These are phyloP conservation scores for Backusella liffmaniae DNA, from an alignment of 192 early-diverging fungal genomes.

Conservation along the genomic window DNA sequence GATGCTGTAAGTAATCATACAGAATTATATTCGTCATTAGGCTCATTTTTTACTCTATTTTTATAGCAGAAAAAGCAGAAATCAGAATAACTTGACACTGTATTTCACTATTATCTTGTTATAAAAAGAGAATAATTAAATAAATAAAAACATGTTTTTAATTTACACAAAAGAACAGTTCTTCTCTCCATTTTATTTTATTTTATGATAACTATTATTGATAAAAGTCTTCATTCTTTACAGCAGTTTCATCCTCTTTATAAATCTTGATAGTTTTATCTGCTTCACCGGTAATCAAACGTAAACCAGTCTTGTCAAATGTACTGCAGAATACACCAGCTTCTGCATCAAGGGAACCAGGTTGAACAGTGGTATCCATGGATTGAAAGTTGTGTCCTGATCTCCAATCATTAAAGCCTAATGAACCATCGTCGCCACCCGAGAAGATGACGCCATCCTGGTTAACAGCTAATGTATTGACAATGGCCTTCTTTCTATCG, in stretches of 20 bases:
- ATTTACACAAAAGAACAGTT: neutral
- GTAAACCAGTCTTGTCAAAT: conserved; percentile 93
- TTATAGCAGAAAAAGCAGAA: neutral
- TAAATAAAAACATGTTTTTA: too few relatives aligned
- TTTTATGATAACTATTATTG: conserved; percentile 13
- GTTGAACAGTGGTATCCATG: conserved; percentile 83
- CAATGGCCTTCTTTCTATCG: conserved; percentile 82
- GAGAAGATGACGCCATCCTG: conserved; percentile 92
- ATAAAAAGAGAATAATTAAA: neutral
- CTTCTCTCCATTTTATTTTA: neutral
- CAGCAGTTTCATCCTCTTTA: conserved; percentile 83
- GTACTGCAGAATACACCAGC: conserved; percentile 93
- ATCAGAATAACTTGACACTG: neutral
- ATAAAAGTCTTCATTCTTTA: conserved; percentile 37
- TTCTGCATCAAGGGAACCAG: conserved; percentile 94
- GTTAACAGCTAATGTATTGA: conserved; percentile 89
- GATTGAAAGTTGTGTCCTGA: conserved; percentile 95
- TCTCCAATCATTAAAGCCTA: conserved; percentile 98
- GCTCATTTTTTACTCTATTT: neutral
- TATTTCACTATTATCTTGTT: neutral
- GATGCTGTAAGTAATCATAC: neutral
- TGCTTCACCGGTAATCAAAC: conserved; percentile 96
- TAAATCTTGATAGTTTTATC: conserved; percentile 99
- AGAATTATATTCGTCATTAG: neutral
- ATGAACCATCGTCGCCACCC: conserved; percentile 96